Conservation (phyloP, 2,329 filamentous ascomycete species). For the Arthrobotrys iridis region DNA sequence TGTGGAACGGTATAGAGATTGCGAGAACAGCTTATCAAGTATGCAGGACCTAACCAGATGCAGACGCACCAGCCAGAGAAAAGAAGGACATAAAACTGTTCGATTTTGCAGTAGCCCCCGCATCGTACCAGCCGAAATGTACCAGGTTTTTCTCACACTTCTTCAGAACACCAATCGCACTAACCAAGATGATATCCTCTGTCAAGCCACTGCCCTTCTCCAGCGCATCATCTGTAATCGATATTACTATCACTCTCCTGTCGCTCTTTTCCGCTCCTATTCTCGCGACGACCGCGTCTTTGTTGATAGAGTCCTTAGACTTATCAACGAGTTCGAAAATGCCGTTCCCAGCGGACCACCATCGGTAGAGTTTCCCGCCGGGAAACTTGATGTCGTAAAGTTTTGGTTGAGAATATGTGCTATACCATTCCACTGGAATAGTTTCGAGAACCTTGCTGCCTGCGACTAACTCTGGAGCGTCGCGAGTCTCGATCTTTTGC, state of each 20-base stretch:
- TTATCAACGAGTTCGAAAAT: constrained; percentile 25
- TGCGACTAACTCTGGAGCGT: neutral
- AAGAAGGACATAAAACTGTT: neutral
- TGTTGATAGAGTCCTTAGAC: neutral
- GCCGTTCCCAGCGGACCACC: neutral
- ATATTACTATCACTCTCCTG: neutral
- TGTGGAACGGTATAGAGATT: too few relatives aligned
- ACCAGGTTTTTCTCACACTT: constrained; percentile 36
- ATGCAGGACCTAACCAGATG: too few relatives aligned
- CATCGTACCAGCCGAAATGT: constrained; percentile 16
- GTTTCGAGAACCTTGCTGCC: constrained; percentile 10
- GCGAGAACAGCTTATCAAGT: too few relatives aligned
- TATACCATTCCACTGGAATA: constrained; percentile 24
- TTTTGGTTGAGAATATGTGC: constrained; percentile 20
- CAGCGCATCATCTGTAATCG: neutral
- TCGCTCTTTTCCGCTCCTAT: neutral
- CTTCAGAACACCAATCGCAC: constrained; percentile 32
- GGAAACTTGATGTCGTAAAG: constrained; percentile 18
- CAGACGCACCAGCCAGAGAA: neutral
- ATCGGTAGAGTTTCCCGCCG: constrained; percentile 19
- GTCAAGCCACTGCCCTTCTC: neutral
- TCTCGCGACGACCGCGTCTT: neutral
- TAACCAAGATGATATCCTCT: constrained; percentile 16
- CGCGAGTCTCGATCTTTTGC: constrained; percentile 34
- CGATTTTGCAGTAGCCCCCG: neutral